Evolutionary conservation across 2,329 filamentous ascomycete genomes (phyloP).

Genomic region (Fusarium anguioides): DNA sequence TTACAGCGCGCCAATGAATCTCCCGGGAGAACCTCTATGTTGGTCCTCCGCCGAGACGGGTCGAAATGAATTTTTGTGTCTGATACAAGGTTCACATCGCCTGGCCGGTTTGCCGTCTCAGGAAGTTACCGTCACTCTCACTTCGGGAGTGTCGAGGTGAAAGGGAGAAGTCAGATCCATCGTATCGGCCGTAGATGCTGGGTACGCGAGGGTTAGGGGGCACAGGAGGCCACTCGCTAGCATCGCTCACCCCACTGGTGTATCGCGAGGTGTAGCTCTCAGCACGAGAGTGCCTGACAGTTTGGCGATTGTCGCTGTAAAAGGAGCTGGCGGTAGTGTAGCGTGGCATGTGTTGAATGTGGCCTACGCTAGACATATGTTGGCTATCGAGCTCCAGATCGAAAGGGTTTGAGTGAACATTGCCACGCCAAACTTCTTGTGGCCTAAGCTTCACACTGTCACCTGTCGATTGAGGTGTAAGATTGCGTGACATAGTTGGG

Average conservation of each 20-base stretch:
- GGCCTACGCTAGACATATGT: constrained; percentile 31
- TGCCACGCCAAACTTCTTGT: constrained; percentile 59
- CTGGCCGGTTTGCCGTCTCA: constrained; percentile 26
- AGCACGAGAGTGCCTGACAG: constrained; percentile 54
- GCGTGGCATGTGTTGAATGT: constrained; percentile 38
- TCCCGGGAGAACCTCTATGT: constrained; percentile 20
- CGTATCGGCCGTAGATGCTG: constrained; percentile 29
- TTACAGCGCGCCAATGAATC: constrained; percentile 32
- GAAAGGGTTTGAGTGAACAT: constrained; percentile 73
- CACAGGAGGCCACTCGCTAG: constrained; percentile 43
- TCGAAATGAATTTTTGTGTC: constrained; percentile 29
- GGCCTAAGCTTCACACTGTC: constrained; percentile 49
- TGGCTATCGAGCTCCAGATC: constrained; percentile 64
- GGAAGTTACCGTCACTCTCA: constrained; percentile 26
- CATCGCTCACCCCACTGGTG: constrained; percentile 61
- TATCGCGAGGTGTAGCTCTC: constrained; percentile 57
- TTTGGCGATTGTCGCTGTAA: constrained; percentile 56
- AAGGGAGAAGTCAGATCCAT: constrained; percentile 23
- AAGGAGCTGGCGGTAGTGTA: constrained; percentile 40
- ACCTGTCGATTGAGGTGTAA: constrained; percentile 44
- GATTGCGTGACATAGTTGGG: constrained; percentile 52
- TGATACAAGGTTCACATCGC: constrained; percentile 14
- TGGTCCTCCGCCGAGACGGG: constrained; percentile 29
- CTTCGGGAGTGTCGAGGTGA: constrained; percentile 32
- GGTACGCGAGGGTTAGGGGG: constrained; percentile 13